Base-by-base conservation (phyloP, 768 basidiomycete genomes). In the Cystofilobasidium macerans region DNA sequence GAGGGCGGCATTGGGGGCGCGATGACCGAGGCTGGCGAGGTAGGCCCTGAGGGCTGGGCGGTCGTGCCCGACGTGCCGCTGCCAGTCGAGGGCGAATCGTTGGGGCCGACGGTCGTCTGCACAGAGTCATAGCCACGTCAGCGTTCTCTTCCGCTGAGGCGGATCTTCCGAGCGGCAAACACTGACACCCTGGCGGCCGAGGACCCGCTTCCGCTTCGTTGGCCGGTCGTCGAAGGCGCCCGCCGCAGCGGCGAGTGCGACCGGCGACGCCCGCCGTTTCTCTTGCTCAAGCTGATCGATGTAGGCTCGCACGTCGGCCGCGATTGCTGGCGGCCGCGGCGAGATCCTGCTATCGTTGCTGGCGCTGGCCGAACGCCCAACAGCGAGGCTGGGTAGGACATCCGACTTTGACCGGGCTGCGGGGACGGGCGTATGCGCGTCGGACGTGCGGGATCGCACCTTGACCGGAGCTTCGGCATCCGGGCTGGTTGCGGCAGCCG, bases 131-230 rank as follows among this genome's bases (percentile, higher is more conserved):
- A n/a, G n/a, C n/a, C n/a, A n/a, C n/a, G n/a, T n/a, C n/a, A n/a
- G n/a, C n/a, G n/a, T n/a, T n/a, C n/a, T n/a, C n/a, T n/a, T n/a
- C n/a, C n/a, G n/a, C n/a, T n/a, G n/a, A n/a, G n/a, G n/a, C n/a
- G n/a, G n/a, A n/a, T n/a, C n/a, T n/a, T n/a, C n/a, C n/a, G n/a
- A n/a, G n/a, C n/a, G n/a, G n/a, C n/a, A n/a, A n/a, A n/a, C n/a
- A 24, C 45, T 7, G 9, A 47, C 45, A 7, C 54, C 64, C 20
- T 57, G 64, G 28, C 64, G 57, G 5, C 64, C 64, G 11, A 65
- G 57, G 14, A 65, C 54, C 1, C 64, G 43, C 35, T 57, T 65
- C 4, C 64, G 32, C 26, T 65, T 65, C 12, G n/a, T n/a, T 1
- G 64, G 57, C 12, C n/a, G 36, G 16, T 43, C 51, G 7, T 54